Evolutionary conservation across 768 basidiomycete genomes (phyloP).

Genomic region (Termitomyces sp.): DNA sequence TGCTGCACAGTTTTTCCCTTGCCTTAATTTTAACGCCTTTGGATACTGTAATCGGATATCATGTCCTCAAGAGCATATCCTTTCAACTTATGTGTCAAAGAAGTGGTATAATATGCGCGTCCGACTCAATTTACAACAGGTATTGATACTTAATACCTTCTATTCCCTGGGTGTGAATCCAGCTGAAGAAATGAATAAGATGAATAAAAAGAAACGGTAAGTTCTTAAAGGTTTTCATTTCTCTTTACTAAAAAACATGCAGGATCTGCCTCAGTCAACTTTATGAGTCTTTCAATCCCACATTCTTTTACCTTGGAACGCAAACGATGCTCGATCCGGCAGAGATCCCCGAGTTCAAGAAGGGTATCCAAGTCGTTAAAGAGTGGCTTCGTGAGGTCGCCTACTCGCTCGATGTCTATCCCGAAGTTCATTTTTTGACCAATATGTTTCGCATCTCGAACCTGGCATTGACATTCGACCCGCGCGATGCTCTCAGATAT

Average conservation of each 20-base stretch:
- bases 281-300: slow-evolving; percentile 46
- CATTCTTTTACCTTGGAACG: slow-evolving; percentile 41
- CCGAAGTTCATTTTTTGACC: slow-evolving; percentile 30
- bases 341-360: slow-evolving; percentile 32
- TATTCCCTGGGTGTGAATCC: slow-evolving; percentile 11
- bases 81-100: slow-evolving; percentile 10
- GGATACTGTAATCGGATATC: slow-evolving; percentile 23
- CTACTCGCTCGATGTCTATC: slow-evolving; percentile 24
- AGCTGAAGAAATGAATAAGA: slow-evolving; percentile 4
- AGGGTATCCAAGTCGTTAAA: slow-evolving; percentile 30
- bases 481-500: slow-evolving; percentile 24
- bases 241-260: background rate
- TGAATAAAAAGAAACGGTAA: slow-evolving; percentile 16
- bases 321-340: slow-evolving; percentile 25
- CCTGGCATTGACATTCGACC: slow-evolving; percentile 35
- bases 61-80: slow-evolving; percentile 35
- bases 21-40: slow-evolving; percentile 26
- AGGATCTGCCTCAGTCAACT: slow-evolving; percentile 44
- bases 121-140: slow-evolving; percentile 41
- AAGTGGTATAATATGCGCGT: slow-evolving; percentile 34
- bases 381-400: slow-evolving; percentile 41
- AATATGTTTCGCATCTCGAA: slow-evolving; percentile 28
- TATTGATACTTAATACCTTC: slow-evolving; percentile 35
- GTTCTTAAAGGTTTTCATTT: background rate
- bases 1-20: slow-evolving; percentile 30